phyloP scores from a whole-genome alignment of 2,329 filamentous ascomycete species.

The Beauveria medogensis region DNA sequence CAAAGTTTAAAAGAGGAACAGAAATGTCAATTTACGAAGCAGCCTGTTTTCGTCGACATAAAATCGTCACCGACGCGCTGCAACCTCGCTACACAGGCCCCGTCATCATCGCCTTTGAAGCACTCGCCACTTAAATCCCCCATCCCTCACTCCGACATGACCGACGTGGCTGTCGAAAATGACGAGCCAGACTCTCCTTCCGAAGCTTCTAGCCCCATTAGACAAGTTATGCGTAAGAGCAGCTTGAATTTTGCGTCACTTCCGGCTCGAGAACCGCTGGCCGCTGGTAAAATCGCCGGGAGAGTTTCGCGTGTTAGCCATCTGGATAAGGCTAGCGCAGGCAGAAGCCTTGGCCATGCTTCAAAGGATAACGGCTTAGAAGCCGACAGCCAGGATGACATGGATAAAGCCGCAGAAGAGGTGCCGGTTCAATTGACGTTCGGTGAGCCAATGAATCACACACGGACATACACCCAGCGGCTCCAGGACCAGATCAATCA shows the following conservation, averaged over 20 bases:
- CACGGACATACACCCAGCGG: conserved; percentile 87
- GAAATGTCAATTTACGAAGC: conserved; percentile 14
- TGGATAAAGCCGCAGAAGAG: conserved; percentile 41
- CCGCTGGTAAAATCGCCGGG: conserved; percentile 75
- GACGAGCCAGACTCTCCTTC: conserved; percentile 43
- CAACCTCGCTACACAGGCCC: not conserved
- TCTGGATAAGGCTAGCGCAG: conserved; percentile 65
- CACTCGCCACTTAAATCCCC: conserved; percentile 5
- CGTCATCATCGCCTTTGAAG: conserved; percentile 8
- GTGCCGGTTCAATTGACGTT: conserved; percentile 35
- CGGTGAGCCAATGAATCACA: conserved; percentile 42
- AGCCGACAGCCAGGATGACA: conserved; percentile 42
- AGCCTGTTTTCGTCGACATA: conserved; percentile 1
- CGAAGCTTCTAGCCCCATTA: conserved; percentile 64
- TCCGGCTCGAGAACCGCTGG: conserved; percentile 80
- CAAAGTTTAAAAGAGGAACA: conserved; percentile 39
- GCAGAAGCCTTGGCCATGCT: conserved; percentile 57
- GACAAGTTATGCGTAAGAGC: conserved; percentile 79
- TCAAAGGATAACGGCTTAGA: conserved; percentile 35
- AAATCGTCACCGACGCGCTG: conserved; percentile 2
- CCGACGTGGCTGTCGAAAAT: conserved; percentile 32
- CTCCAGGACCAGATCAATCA: conserved; percentile 87
- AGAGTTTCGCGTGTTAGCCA: conserved; percentile 71
- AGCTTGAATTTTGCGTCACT: conserved; percentile 91
- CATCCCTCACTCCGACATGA: conserved; percentile 15